Evolutionary conservation across 2,329 filamentous ascomycete species (phyloP).

Genomic region (Curvularia verruculosa): DNA sequence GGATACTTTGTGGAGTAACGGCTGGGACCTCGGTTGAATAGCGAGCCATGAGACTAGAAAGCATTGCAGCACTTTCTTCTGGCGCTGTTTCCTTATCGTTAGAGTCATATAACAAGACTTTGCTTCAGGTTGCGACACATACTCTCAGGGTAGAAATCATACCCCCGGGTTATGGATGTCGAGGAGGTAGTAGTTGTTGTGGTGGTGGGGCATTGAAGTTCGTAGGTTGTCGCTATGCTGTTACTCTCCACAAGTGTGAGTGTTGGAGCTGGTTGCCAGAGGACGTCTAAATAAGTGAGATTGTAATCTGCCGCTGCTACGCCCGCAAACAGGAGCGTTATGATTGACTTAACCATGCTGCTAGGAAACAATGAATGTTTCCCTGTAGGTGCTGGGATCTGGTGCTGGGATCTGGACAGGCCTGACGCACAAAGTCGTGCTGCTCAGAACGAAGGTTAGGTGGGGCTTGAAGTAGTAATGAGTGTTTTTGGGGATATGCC

Average conservation of each 20-base stretch:
- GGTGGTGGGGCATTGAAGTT: constrained; percentile 3
- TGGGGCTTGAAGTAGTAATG: not conserved
- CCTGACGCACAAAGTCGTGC: not conserved
- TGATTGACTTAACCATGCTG: not conserved
- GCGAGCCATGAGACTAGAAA: not conserved
- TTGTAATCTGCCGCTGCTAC: constrained; percentile 7
- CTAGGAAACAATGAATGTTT: not conserved
- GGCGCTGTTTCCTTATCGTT: not conserved
- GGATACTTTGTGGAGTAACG: not conserved
- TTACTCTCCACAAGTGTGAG: constrained; percentile 6
- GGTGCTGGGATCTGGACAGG: not conserved
- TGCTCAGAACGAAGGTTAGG: not conserved
- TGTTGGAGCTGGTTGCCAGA: not conserved
- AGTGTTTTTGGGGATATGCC: not conserved
- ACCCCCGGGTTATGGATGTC: constrained; percentile 27
- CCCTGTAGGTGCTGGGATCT: no score
- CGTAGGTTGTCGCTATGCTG: constrained; percentile 14
- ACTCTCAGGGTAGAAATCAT: not conserved
- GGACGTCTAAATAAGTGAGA: constrained; percentile 5
- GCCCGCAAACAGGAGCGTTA: not conserved
- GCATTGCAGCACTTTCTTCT: no score
- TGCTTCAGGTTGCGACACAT: not conserved
- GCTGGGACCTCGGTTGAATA: constrained; percentile 38
- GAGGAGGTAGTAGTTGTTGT: not conserved
- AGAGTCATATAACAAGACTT: not conserved